These are phyloP conservation scores for Thymus mandschuricus DNA, from an alignment of 257 asterid genomes.

Conservation along the genomic window DNA sequence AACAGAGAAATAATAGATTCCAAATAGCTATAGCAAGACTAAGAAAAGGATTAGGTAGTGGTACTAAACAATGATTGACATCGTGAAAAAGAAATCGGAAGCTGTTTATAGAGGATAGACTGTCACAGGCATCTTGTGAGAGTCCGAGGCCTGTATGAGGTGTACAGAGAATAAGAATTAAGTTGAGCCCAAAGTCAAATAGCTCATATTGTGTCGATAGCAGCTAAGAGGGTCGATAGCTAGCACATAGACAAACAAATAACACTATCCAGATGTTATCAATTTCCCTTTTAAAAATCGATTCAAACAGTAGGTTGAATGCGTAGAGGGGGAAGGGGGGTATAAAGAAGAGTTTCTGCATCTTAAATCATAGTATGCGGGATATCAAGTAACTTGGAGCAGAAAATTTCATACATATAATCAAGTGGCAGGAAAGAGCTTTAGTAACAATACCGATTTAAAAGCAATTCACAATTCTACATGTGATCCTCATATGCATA, in stretches of 20 bases:
- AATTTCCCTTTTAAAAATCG: not conserved
- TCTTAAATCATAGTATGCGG: not conserved
- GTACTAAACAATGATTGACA: not conserved
- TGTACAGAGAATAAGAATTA: not conserved
- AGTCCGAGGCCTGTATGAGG: not conserved
- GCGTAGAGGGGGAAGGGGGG: not conserved
- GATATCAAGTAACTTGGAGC: constrained; percentile 9
- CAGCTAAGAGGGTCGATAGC: not conserved
- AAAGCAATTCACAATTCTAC: not conserved
- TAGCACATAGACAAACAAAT: not conserved
- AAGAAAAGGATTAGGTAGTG: not conserved
- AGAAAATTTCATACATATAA: not conserved
- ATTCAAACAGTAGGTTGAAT: not conserved
- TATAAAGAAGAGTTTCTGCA: not conserved
- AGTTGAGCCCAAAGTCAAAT: not conserved
- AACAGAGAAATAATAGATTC: not conserved
- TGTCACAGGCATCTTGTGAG: not conserved
- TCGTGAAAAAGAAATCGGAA: not conserved
- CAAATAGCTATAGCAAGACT: not conserved
- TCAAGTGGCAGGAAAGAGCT: not conserved
- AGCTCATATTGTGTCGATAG: not conserved
- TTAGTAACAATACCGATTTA: not conserved
- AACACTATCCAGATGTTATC: not conserved
- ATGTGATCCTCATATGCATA: not conserved
- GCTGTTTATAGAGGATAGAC: not conserved